These are phyloP conservation scores for Rickenella mellea DNA, from an alignment of 768 basidiomycete genomes.

Conservation along the genomic window DNA sequence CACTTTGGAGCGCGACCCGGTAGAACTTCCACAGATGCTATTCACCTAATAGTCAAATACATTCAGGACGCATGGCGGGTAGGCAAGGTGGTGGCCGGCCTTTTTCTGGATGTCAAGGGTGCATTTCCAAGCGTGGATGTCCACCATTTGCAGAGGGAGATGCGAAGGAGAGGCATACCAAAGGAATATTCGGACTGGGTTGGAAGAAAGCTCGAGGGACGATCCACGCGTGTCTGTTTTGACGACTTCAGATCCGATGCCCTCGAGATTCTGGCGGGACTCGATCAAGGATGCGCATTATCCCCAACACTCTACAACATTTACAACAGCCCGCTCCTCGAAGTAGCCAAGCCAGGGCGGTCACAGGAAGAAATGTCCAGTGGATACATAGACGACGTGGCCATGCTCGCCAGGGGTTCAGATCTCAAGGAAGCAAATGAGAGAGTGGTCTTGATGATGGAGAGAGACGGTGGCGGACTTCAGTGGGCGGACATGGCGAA, in stretches of 20 bases:
- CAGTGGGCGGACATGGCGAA: constrained; percentile 1
- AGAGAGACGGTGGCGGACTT: background rate
- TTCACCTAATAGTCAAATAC: constrained; percentile 20
- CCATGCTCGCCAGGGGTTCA: constrained; percentile 4
- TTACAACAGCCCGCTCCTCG: constrained; percentile 15
- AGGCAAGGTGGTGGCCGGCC: constrained; percentile 13
- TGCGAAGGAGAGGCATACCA: constrained; percentile 16
- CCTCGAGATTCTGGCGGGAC: constrained; percentile 12
- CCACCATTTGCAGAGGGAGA: constrained; percentile 13
- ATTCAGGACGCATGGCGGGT: constrained; percentile 26
- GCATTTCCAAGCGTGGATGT: constrained; percentile 18
- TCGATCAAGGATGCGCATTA: constrained; percentile 19
- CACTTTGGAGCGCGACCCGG: constrained; percentile 24
- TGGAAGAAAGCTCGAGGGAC: constrained; percentile 7
- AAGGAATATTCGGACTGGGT: constrained; percentile 12
- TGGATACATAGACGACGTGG: constrained; percentile 13
- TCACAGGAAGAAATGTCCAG: constrained; percentile 2
- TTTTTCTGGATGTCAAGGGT: constrained; percentile 22
- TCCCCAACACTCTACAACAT: constrained; percentile 17
- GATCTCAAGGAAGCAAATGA: constrained; percentile 1
- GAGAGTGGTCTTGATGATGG: constrained; percentile 9
- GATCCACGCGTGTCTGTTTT: constrained; percentile 16
- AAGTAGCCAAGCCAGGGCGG: constrained; percentile 6
- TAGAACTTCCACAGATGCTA: constrained; percentile 17
- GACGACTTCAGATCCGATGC: constrained; percentile 16